phyloP scores from a whole-genome alignment of 768 basidiomycete genomes.

The Melanogaster broomeanus region DNA sequence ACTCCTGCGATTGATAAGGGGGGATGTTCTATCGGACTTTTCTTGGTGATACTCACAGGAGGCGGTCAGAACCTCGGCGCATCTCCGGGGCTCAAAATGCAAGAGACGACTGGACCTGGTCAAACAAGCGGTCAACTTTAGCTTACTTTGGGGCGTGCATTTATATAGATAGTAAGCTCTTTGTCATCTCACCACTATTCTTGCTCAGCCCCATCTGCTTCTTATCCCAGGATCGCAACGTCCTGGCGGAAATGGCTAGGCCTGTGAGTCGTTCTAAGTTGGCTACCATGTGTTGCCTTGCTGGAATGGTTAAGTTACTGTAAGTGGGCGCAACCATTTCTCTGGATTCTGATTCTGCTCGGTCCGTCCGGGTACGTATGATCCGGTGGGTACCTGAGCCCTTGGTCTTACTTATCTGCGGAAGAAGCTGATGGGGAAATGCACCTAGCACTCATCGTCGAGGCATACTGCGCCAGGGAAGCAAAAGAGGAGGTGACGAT shows the following conservation, averaged over 20 bases:
- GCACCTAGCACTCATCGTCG: background rate
- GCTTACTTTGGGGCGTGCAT: slow-evolving; percentile 82
- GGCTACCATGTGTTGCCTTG: slow-evolving; percentile 81
- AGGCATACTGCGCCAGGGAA: background rate
- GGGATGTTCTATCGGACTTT: slow-evolving; percentile 94
- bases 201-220: background rate
- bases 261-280: slow-evolving; percentile 62
- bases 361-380: background rate
- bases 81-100: slow-evolving; percentile 84
- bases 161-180: slow-evolving; percentile 69
- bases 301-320: background rate
- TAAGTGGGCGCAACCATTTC: background rate
- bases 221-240: slow-evolving; percentile 60
- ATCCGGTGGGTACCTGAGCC: too few relatives aligned
- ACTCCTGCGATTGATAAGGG: slow-evolving; percentile 97
- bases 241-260: slow-evolving; percentile 77
- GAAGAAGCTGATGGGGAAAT: background rate
- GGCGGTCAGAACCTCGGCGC: slow-evolving; percentile 94
- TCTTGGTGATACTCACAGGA: slow-evolving; percentile 2
- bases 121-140: slow-evolving; percentile 85
- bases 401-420: background rate
- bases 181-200: background rate
- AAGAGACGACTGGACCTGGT: slow-evolving; percentile 60
- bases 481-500: background rate
- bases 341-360: background rate